phyloP scores from a whole-genome alignment of 2,329 filamentous ascomycete species.

The Xylariaceae sp. region DNA sequence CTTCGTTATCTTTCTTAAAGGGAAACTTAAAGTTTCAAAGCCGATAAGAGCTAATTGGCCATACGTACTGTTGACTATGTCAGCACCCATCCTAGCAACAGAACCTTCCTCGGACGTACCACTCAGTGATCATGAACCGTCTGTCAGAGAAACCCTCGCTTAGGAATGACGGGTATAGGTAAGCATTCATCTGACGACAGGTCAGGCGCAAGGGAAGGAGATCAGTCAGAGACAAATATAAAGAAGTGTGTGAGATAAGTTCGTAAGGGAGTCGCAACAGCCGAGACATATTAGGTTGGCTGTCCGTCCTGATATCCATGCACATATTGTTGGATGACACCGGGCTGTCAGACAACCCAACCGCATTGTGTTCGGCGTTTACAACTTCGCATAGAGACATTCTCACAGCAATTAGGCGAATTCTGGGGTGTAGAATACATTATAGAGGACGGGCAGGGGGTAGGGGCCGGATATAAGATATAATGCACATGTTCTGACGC shows the following conservation, averaged over 20 bases:
- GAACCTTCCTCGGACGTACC: constrained; percentile 4
- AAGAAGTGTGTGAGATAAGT: constrained; percentile 26
- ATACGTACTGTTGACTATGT: constrained; percentile 12
- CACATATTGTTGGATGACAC: constrained; percentile 5
- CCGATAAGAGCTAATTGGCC: neutral
- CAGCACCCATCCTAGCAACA: neutral
- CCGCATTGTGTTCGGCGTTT: neutral
- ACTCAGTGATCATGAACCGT: constrained; percentile 30
- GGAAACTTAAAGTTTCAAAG: no score
- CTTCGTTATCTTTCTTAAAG: no score
- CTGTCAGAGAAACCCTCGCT: constrained; percentile 30
- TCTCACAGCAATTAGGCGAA: neutral
- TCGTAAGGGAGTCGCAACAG: constrained; percentile 29
- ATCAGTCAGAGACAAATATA: constrained; percentile 23
- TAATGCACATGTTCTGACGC: neutral
- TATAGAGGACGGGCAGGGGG: neutral
- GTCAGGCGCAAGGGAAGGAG: constrained; percentile 28
- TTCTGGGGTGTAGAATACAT: neutral
- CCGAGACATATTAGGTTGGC: constrained; percentile 12
- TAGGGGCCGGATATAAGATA: no score
- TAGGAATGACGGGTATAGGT: constrained; percentile 26
- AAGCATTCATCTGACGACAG: constrained; percentile 23
- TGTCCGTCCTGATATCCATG: constrained; percentile 10
- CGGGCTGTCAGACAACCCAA: neutral
- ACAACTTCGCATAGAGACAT: neutral